phyloP scores from a whole-genome alignment of 345 rosid species.

The Pistacia vera region DNA sequence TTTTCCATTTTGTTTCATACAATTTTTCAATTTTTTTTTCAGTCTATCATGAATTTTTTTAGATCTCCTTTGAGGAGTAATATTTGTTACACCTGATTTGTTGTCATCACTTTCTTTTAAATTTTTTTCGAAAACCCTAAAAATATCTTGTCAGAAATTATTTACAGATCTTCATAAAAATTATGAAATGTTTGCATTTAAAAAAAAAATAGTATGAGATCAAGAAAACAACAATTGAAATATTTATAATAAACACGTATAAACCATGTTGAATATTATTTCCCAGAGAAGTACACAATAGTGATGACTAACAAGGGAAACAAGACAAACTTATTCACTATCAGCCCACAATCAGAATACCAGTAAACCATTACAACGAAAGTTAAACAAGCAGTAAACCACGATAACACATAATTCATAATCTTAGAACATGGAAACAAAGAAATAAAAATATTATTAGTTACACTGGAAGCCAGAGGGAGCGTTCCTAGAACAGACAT shows the following conservation, averaged over 20 bases:
- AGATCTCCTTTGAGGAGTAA: too few relatives aligned
- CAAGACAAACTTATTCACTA: background rate
- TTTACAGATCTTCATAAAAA: too few relatives aligned
- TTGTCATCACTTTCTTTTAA: too few relatives aligned
- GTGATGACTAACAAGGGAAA: background rate
- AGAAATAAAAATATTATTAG: constrained; percentile 11
- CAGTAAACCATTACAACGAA: background rate
- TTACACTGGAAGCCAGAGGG: constrained; percentile 48
- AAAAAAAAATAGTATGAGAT: too few relatives aligned
- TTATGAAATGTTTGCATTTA: too few relatives aligned
- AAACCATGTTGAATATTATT: background rate
- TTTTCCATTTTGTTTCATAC: too few relatives aligned
- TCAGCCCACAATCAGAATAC: background rate
- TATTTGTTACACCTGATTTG: too few relatives aligned
- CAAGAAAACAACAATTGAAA: background rate
- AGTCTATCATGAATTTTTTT: too few relatives aligned
- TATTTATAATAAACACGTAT: background rate
- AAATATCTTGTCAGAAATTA: too few relatives aligned
- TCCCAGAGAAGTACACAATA: background rate
- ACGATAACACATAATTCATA: background rate
- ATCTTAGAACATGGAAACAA: background rate
- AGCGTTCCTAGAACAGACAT: constrained; percentile 35
- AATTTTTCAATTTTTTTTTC: too few relatives aligned
- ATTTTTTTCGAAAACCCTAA: too few relatives aligned
- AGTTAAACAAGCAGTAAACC: background rate